Base-by-base conservation (phyloP, 768 basidiomycete genomes). In the Stropharia rugosoannulata region DNA sequence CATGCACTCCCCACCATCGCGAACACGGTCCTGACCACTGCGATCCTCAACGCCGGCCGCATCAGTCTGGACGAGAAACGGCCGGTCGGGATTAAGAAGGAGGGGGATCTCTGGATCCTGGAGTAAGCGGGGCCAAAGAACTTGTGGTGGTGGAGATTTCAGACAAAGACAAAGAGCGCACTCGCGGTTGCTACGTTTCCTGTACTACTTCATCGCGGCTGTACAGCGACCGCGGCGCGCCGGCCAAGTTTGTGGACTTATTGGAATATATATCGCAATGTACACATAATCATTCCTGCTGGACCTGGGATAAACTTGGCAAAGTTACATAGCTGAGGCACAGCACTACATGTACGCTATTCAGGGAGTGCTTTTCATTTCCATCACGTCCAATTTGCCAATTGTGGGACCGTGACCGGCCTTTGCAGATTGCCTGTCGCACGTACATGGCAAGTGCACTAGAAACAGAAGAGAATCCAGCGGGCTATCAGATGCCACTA, bases 41-140 rank as follows among this genome's bases (percentile, higher is more conserved):
- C 90, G 12, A 93, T 96, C 67, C 80, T 96, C 62, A 84, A 95
- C 59, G 95, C 95, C 25, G 95, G 95, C 12, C 83, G 95, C 53
- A 86, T 93, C 68, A 91, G 89, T 65, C 72, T 96, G 54, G 93
- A 96, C 70, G 93, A 96, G 80, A 92, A 89, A 75, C 75, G 93
- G 58, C 80, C 89, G 6, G 93, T 96, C 49, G 78, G 76, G 29
- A 90, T 97, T 70, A 85, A 79, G 76, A 84, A 84, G 72, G 78
- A 77, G 16, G 83, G 78, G 35, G 80, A 77, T 58, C 70, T 73
- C 51, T 93, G 89, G 90, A 65, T 84, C 59, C 75, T 94, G 49
- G 84, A 87, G 68, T 93, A 73, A 74, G 66, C 35, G 29, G 42
- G 12, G 39, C 13, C 7, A 16, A 36, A 15, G 27, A 16, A 27